phyloP scores from a whole-genome alignment of 768 basidiomycete species.

The Mycena vitilis region DNA sequence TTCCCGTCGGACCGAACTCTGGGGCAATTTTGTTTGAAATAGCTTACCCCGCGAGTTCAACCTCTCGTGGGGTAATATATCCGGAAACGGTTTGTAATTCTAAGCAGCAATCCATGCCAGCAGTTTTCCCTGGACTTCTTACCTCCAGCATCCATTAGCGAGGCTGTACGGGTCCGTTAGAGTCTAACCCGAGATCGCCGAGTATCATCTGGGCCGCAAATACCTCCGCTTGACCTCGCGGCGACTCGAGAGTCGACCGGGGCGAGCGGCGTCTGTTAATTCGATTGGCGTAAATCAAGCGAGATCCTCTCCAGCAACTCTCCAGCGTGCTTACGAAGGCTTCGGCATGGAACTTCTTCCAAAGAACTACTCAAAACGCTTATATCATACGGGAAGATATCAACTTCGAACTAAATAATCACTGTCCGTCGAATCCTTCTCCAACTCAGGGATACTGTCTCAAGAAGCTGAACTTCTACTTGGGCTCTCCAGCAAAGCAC shows the following conservation, averaged over 20 bases:
- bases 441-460: constrained; percentile 12
- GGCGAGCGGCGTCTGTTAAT: too few relatives aligned
- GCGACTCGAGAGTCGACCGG: too few relatives aligned
- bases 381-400: neutral
- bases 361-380: neutral
- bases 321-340: too few relatives aligned
- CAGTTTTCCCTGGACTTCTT: too few relatives aligned
- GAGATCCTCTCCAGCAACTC: too few relatives aligned
- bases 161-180: too few relatives aligned
- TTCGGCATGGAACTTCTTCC: neutral
- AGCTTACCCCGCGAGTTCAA: neutral
- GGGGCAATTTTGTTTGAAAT: neutral
- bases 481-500: constrained; percentile 13
- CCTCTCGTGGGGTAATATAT: neutral
- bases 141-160: too few relatives aligned
- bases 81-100: neutral
- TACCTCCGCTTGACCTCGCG: too few relatives aligned
- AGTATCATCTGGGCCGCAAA: neutral
- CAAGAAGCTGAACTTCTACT: constrained; percentile 24
- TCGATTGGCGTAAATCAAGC: too few relatives aligned
- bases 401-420: neutral
- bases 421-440: neutral
- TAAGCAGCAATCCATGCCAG: too few relatives aligned
- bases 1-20: neutral
- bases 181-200: neutral